Base-by-base conservation (phyloP, 2,329 filamentous ascomycete species). In the Trichoderma atroviride region DNA sequence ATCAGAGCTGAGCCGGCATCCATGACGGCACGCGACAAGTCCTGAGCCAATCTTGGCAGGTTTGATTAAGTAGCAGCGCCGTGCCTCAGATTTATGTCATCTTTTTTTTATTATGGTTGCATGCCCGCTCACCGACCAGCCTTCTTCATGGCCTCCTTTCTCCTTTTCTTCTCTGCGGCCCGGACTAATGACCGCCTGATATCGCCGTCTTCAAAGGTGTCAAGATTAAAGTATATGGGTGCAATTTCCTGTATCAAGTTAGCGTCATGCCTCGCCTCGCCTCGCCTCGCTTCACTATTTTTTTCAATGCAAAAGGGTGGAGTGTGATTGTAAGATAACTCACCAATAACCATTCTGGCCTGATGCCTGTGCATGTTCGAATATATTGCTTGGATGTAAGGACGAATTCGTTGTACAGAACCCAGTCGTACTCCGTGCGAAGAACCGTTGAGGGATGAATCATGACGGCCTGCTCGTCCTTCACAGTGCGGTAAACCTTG, bases 331-430 rank as follows among this genome's bases (percentile, higher is more conserved):
- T 37, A 11, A 35, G 5, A 19, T 57, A n/a, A 76, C 91, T 82
- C 85, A 94, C 92, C 81, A 98, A 79, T 71, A 99, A 83, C 96
- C 96, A 99, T 81, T 99, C 96, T 0, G 95, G 92, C 78, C 92
- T 92, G 68, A 99, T 91, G 35, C 92, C 90, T 14, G 94, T 98
- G 59, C 97, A 93, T 0, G 93, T 97, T 69, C 96, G 89, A 75
- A 99, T 95, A 80, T 97, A 99, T 83, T 98, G 97, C 87, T 99
- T 97, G 65, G 92, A 96, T 0, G 96, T 99, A 68, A 99, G 88
- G 14, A 99, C 96, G 77, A 98, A 99, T 78, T 99, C 96, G 76
- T 98, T 97, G 82, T 99, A 99, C 31, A 99, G 84, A 31, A 99
- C 93, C 96, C 96, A 99, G 74, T 99, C 96, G 74, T 91, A 93